Evolutionary conservation across 148 eudicot species (phyloP).

Genomic region (Talinum fruticosum): DNA sequence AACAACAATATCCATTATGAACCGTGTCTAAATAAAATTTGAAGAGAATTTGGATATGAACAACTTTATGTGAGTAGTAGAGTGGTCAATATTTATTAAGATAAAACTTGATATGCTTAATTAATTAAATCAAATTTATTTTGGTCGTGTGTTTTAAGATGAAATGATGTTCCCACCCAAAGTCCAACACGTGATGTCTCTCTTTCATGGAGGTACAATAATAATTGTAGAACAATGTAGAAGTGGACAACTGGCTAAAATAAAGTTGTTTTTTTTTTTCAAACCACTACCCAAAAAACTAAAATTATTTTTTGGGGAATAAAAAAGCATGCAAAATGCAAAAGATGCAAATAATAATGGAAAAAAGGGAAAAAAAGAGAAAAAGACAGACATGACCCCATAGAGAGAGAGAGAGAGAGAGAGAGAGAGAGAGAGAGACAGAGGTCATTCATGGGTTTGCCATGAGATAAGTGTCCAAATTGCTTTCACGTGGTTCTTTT

Average conservation of each 20-base stretch:
- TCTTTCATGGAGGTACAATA: neutral
- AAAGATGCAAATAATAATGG: slow-evolving; percentile 17
- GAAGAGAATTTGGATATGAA: no score
- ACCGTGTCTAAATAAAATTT: no score
- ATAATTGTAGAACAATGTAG: slow-evolving; percentile 8
- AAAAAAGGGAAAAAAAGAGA: neutral
- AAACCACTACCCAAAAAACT: slow-evolving; percentile 1
- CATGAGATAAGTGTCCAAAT: slow-evolving; percentile 30
- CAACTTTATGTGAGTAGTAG: no score
- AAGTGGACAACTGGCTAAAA: slow-evolving; percentile 5
- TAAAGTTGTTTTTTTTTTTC: neutral
- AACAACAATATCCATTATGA: no score
- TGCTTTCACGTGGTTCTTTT: slow-evolving; percentile 26
- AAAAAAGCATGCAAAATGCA: neutral
- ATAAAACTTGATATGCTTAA: no score
- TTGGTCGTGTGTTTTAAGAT: neutral
- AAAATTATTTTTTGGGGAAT: neutral
- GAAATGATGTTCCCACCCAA: neutral
- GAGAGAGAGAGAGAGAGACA: no score
- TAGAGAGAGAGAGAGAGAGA: no score
- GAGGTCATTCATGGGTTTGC: slow-evolving; percentile 36
- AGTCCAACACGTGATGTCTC: neutral
- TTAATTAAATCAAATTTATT: no score
- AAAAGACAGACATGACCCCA: slow-evolving; percentile 1
- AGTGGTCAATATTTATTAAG: no score